These are phyloP conservation scores for Zygosaccharomyces pseudobailii DNA, from an alignment of 1,139 yeast species.

Conservation along the genomic window DNA sequence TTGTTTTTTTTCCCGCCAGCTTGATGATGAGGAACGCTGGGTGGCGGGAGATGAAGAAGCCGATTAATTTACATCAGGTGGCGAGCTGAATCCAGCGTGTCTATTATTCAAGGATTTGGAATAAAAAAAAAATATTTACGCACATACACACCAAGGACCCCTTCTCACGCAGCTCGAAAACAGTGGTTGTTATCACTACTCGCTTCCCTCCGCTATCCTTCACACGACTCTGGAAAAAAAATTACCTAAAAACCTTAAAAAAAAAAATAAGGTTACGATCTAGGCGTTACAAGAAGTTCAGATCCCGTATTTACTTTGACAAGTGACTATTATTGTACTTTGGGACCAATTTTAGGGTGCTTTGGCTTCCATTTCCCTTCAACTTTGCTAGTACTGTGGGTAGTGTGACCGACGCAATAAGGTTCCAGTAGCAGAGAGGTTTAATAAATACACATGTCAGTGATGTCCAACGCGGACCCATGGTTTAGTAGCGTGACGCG, in stretches of 20 bases:
- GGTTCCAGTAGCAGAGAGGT: background rate
- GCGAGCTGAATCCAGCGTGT: background rate
- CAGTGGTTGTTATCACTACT: background rate
- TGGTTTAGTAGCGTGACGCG: constrained; percentile 5
- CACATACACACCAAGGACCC: background rate
- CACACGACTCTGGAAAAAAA: background rate
- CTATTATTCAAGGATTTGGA: background rate
- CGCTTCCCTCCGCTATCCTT: background rate
- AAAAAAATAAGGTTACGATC: background rate
- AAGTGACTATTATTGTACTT: background rate
- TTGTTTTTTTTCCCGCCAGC: background rate
- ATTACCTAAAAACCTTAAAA: background rate
- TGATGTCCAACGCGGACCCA: constrained; percentile 7
- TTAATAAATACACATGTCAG: background rate
- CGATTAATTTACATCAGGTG: background rate
- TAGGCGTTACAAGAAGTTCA: background rate
- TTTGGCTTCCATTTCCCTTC: background rate
- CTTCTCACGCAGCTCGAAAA: background rate
- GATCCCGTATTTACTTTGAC: background rate
- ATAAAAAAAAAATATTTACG: background rate
- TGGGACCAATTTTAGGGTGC: background rate
- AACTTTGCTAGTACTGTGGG: background rate
- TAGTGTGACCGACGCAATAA: background rate
- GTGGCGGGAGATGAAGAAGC: background rate
- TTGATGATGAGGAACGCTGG: no score